Percentiles rank a stretch among this genome's conserved stretches.
Evolutionary conservation across 2,329 filamentous ascomycete species (phyloP).

Genomic region (Exophiala aquamarina): DNA sequence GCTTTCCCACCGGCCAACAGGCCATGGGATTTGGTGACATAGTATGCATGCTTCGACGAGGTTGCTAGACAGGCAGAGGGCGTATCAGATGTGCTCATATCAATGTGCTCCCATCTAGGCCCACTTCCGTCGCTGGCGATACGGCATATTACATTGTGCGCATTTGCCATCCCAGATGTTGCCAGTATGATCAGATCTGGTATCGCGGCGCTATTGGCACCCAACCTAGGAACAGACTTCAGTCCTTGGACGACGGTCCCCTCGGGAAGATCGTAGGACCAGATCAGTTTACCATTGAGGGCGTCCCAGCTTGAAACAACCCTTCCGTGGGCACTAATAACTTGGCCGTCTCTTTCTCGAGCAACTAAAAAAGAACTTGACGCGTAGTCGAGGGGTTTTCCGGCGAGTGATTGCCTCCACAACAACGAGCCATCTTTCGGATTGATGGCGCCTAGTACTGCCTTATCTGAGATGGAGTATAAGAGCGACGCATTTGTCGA

Average conservation of each 20-base stretch:
- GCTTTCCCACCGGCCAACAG: conserved; percentile 70
- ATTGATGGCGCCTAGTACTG: conserved; percentile 82
- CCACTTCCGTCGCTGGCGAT: conserved; percentile 71
- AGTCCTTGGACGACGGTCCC: conserved; percentile 34
- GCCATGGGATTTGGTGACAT: conserved; percentile 70
- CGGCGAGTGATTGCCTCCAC: conserved; percentile 78
- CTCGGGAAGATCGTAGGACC: conserved; percentile 64
- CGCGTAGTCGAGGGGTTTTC: conserved; percentile 42
- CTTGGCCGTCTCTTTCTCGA: conserved; percentile 71
- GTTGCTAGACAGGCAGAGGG: conserved; percentile 72
- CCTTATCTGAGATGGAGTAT: conserved; percentile 84
- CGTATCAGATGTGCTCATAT: conserved; percentile 63
- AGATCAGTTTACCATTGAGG: conserved; percentile 73
- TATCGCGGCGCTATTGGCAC: conserved; percentile 58
- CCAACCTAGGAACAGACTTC: conserved; percentile 35
- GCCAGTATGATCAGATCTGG: conserved; percentile 69
- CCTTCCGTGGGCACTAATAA: conserved; percentile 71
- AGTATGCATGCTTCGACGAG: conserved; percentile 69
- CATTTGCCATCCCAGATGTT: conserved; percentile 55
- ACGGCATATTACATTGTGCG: conserved; percentile 55
- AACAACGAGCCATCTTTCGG: conserved; percentile 80
- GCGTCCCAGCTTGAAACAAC: conserved; percentile 81
- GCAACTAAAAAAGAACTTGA: conserved; percentile 26
- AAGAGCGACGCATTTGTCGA: conserved; percentile 84
- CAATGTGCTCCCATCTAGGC: conserved; percentile 75